Conservation (phyloP, 768 basidiomycete species). For the Solioccasus polychromus region DNA sequence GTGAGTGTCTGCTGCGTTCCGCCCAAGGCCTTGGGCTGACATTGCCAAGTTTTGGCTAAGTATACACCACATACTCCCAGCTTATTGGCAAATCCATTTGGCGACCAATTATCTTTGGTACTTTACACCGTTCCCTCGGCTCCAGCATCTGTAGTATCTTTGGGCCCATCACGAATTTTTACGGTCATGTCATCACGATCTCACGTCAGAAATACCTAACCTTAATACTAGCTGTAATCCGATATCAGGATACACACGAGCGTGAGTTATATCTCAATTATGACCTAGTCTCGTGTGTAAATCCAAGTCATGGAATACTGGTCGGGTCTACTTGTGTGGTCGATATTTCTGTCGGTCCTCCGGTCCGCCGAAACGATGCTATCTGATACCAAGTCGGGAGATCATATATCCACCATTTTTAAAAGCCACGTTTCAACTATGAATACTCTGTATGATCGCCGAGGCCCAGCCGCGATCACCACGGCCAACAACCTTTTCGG, state of each 20-base stretch:
- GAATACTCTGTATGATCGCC: constrained; percentile 44
- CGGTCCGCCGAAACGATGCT: too few species aligned
- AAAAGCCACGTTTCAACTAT: constrained; percentile 18
- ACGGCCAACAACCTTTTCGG: constrained; percentile 42
- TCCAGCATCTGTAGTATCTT: not conserved
- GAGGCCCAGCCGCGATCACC: constrained; percentile 65
- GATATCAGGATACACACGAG: not conserved
- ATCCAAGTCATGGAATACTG: too few species aligned
- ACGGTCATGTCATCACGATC: too few species aligned
- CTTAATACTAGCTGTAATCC: not conserved
- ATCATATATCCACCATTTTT: not conserved
- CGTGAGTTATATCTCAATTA: not conserved
- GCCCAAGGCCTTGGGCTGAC: too few species aligned
- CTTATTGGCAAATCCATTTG: constrained; percentile 7
- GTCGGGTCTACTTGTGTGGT: not conserved
- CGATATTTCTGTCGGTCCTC: too few species aligned
- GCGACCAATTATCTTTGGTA: not conserved
- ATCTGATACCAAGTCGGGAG: not conserved
- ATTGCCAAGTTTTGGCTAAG: constrained; percentile 14
- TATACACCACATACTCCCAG: constrained; percentile 14
- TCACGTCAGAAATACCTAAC: too few species aligned
- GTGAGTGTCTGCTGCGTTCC: constrained; percentile 11
- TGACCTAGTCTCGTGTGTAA: not conserved
- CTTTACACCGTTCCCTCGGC: too few species aligned
- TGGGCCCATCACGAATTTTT: too few species aligned